Conservation (phyloP, 306 rosid genomes). For the Trifolium dubium region DNA sequence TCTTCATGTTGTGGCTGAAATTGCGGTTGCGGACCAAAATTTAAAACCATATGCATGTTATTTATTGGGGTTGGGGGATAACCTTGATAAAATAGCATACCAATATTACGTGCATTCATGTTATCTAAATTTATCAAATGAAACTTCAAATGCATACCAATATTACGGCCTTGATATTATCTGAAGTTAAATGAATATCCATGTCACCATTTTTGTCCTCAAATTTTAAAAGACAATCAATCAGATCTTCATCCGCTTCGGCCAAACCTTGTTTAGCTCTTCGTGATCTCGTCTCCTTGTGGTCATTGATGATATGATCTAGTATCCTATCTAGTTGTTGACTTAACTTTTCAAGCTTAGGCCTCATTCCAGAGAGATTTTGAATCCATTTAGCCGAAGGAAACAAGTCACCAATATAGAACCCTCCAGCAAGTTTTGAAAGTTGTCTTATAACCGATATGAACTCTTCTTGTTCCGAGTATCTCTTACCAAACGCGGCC, state of each 20-base stretch:
- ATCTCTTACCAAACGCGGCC: constrained; percentile 29
- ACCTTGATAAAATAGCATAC: too few relatives aligned
- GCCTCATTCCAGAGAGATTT: constrained; percentile 14
- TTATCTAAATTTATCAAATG: too few relatives aligned
- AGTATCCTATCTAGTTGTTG: not conserved
- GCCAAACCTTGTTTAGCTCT: not conserved
- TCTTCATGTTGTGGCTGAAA: too few relatives aligned
- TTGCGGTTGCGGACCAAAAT: too few relatives aligned
- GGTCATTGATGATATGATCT: not conserved
- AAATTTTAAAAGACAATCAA: not conserved
- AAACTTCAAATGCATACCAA: not conserved
- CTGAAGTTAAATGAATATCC: not conserved
- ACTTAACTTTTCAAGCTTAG: not conserved
- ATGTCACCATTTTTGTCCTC: not conserved
- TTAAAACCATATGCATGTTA: too few relatives aligned
- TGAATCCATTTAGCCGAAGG: not conserved
- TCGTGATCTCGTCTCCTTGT: not conserved
- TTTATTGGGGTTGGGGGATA: too few relatives aligned
- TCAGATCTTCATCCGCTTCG: constrained; percentile 1
- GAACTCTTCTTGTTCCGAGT: constrained; percentile 5
- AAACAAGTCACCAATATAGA: constrained; percentile 25
- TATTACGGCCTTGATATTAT: not conserved
- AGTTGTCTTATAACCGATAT: not conserved
- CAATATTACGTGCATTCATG: too few relatives aligned
- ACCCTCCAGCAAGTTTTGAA: constrained; percentile 9